Conservation (phyloP, 179 eudicot genomes). For the Vitellaria paradoxa region DNA sequence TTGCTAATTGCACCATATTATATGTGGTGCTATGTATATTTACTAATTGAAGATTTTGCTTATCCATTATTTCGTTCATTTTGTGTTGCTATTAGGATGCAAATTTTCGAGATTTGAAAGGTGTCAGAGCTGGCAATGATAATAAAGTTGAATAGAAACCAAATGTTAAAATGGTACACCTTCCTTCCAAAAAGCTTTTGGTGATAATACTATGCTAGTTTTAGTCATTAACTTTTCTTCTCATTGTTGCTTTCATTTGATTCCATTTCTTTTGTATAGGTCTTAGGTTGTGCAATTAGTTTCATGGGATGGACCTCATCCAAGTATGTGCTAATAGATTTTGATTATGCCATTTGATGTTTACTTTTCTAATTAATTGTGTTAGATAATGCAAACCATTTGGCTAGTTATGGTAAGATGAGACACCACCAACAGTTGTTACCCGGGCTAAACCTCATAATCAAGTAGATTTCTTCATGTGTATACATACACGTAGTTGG, state of each 20-base stretch:
- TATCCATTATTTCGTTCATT: too few relatives aligned
- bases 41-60: too few relatives aligned
- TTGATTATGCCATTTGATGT: too few relatives aligned
- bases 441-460: conserved; percentile 56
- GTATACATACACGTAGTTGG: too few relatives aligned
- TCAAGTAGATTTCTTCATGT: conserved; percentile 27
- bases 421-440: conserved; percentile 45
- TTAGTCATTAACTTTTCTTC: not conserved
- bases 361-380: not conserved
- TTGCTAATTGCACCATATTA: not conserved
- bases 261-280: conserved; percentile 22
- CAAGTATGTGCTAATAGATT: conserved; percentile 23
- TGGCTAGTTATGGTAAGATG: conserved; percentile 55
- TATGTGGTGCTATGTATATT: not conserved
- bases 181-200: conserved; percentile 51
- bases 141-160: conserved; percentile 74
- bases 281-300: conserved; percentile 46
- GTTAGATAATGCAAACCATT: conserved; percentile 39
- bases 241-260: not conserved
- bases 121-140: conserved; percentile 55
- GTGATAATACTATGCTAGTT: conserved; percentile 19
- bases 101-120: conserved; percentile 64
- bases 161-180: conserved; percentile 34
- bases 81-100: conserved; percentile 64
- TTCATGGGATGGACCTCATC: conserved; percentile 31